phyloP scores from a whole-genome alignment of 73 alveolate genomes.

The Tetrahymena thermophila region DNA sequence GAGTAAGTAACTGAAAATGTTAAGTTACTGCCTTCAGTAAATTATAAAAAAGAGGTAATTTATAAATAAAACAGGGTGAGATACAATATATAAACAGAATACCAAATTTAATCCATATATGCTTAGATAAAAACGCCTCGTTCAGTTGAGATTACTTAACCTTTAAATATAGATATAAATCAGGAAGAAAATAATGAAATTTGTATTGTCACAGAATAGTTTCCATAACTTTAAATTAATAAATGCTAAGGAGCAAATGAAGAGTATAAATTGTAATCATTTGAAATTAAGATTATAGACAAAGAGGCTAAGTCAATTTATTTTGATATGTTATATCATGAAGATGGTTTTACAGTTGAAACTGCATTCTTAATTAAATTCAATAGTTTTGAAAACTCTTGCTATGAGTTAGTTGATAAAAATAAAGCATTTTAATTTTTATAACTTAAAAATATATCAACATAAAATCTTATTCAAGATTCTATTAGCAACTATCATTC shows the following conservation, averaged over 20 bases:
- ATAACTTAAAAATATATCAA: neutral
- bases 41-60: neutral
- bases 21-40: neutral
- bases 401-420: neutral
- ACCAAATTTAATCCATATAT: neutral
- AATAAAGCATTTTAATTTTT: neutral
- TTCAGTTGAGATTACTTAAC: neutral
- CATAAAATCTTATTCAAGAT: neutral
- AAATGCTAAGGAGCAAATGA: neutral
- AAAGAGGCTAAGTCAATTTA: neutral
- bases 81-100: neutral
- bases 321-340: neutral
- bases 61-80: neutral
- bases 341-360: neutral
- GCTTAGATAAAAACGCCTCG: neutral
- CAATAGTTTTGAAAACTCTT: neutral
- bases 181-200: neutral
- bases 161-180: neutral
- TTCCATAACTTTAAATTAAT: neutral
- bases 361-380: neutral
- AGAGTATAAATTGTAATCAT: neutral
- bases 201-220: neutral
- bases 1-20: neutral
- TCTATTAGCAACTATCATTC: neutral
- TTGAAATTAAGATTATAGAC: neutral